A percentile compares a stretch with the other conserved stretches of the same genome.
These are phyloP conservation scores for Penstemon eatonii DNA, from an alignment of 257 asterid species.

Conservation along the genomic window DNA sequence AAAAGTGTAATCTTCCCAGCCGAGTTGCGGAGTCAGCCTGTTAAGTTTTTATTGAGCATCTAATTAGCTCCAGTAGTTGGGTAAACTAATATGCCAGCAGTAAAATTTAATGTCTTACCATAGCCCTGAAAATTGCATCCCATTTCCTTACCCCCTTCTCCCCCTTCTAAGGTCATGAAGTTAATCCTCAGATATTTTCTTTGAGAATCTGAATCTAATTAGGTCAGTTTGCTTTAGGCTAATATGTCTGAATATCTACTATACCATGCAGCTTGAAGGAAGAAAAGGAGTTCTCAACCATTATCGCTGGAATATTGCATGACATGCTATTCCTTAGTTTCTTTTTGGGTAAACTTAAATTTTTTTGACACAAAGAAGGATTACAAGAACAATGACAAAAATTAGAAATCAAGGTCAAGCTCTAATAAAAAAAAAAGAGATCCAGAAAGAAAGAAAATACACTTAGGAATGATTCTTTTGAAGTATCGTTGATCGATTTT, in stretches of 20 bases:
- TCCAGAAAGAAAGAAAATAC: too few species aligned
- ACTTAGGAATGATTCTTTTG: constrained; percentile 1
- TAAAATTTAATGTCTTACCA: not conserved
- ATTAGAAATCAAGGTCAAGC: not conserved
- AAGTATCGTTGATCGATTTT: not conserved
- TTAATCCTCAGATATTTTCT: not conserved
- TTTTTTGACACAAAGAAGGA: not conserved
- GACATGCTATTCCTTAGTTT: not conserved
- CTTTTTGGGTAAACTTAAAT: too few species aligned
- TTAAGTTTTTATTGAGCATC: constrained; percentile 7
- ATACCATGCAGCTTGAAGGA: not conserved
- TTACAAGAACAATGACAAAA: not conserved
- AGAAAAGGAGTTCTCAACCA: not conserved
- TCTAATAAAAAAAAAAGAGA: too few species aligned
- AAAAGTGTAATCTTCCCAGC: not conserved
- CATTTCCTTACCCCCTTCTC: constrained; percentile 14
- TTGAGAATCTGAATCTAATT: not conserved
- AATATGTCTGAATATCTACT: not conserved
- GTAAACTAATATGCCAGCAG: not conserved
- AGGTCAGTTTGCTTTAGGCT: not conserved
- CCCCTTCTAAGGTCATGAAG: not conserved
- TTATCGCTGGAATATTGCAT: constrained; percentile 4
- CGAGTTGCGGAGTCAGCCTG: not conserved
- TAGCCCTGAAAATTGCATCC: constrained; percentile 5
- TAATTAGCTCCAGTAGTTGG: constrained; percentile 12